These are phyloP conservation scores for Millerozyma miso DNA, from an alignment of 805 yeast species.

Conservation along the genomic window DNA sequence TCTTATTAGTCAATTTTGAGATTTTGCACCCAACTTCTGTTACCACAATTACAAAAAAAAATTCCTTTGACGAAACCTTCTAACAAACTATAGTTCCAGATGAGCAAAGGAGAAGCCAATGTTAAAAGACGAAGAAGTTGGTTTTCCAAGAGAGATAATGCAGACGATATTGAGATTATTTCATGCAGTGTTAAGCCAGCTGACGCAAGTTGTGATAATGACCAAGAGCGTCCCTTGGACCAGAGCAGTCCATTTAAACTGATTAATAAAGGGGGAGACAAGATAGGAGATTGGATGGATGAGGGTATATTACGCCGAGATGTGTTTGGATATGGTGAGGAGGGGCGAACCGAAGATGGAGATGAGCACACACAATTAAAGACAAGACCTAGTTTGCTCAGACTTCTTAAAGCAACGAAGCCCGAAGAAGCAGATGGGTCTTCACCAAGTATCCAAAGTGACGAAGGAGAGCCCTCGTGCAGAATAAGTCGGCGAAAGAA, in stretches of 20 bases:
- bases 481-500: background rate
- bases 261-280: background rate
- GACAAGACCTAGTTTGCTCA: constrained; percentile 1
- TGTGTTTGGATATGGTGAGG: background rate
- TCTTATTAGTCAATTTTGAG: background rate
- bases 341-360: background rate
- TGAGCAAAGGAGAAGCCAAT: constrained; percentile 2
- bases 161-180: background rate
- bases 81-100: background rate
- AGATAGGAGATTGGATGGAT: background rate
- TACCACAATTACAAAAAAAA: constrained; percentile 5
- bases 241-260: constrained; percentile 3
- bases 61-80: background rate
- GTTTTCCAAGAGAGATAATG: constrained; percentile 3
- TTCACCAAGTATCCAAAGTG: constrained; percentile 5
- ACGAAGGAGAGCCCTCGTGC: background rate
- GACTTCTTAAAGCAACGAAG: background rate
- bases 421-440: constrained; percentile 2
- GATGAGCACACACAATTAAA: background rate
- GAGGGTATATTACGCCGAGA: background rate
- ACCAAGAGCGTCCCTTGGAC: background rate
- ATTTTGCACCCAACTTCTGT: constrained; percentile 6
- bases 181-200: background rate
- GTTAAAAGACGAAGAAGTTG: constrained; percentile 5
- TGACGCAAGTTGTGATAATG: background rate